Conservation (phyloP, 352 stramenopile species). For the Phytophthora boehmeriae region DNA sequence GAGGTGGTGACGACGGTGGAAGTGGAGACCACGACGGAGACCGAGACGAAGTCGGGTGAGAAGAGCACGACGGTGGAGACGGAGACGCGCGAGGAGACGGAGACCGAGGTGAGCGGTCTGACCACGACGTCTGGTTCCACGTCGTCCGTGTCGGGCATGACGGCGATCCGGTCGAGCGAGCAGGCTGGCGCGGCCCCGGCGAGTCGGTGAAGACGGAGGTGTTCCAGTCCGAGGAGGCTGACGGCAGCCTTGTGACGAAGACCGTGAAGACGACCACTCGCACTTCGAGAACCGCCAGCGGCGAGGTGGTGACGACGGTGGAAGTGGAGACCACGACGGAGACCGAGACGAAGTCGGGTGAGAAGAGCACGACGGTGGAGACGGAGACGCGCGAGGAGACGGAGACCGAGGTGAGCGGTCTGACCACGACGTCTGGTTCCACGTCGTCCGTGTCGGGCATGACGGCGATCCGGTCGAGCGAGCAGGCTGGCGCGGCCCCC, state of each 20-base stretch:
- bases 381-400: neutral
- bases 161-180: conserved; percentile 8
- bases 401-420: neutral
- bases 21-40: conserved; percentile 16
- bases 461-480: too few species aligned
- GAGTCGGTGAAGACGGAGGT: conserved; percentile 1
- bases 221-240: neutral
- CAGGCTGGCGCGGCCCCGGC: conserved; percentile 6
- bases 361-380: neutral
- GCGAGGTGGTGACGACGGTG: neutral
- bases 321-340: neutral
- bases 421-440: too few species aligned
- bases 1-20: conserved; percentile 19
- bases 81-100: conserved; percentile 2
- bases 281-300: neutral
- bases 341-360: neutral
- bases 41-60: conserved; percentile 12
- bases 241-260: conserved; percentile 1
- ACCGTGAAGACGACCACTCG: neutral
- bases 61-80: conserved; percentile 19
- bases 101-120: conserved; percentile 10
- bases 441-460: too few species aligned
- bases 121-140: neutral
- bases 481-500: too few species aligned
- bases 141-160: conserved; percentile 3